phyloP scores from a whole-genome alignment of 225 moss, liverwort and hornwort genomes.

The Thuidium tamariscinum region DNA sequence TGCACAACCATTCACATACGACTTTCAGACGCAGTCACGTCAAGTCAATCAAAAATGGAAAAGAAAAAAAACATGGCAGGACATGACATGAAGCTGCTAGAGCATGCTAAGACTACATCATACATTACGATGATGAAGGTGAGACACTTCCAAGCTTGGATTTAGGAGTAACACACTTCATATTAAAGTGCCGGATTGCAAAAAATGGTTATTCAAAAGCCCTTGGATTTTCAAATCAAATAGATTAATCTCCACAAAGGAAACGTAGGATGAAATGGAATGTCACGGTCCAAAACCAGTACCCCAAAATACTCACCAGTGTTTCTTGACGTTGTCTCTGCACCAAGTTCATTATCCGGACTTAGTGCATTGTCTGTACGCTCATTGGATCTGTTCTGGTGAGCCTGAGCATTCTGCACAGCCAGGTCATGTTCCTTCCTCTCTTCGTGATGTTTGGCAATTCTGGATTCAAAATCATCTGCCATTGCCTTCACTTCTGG shows the following conservation, averaged over 20 bases:
- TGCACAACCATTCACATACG: not conserved
- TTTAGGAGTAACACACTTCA: not conserved
- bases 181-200: not conserved
- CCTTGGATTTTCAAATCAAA: not conserved
- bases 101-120: not conserved
- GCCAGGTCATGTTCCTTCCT: constrained; percentile 75
- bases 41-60: not conserved
- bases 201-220: not conserved
- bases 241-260: not conserved
- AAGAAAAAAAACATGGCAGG: not conserved
- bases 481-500: constrained; percentile 64
- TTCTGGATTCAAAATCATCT: constrained; percentile 72
- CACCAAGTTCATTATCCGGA: not conserved
- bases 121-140: not conserved
- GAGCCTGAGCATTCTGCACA: constrained; percentile 62
- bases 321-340: not conserved
- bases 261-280: not conserved
- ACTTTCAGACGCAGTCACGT: not conserved
- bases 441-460: constrained; percentile 56
- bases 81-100: not conserved
- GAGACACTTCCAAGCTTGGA: not conserved
- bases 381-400: constrained; percentile 38
- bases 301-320: not conserved
- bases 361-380: not conserved
- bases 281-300: not conserved